Conservation (phyloP, 2,329 filamentous ascomycete species). For the Verticillium dahliae region DNA sequence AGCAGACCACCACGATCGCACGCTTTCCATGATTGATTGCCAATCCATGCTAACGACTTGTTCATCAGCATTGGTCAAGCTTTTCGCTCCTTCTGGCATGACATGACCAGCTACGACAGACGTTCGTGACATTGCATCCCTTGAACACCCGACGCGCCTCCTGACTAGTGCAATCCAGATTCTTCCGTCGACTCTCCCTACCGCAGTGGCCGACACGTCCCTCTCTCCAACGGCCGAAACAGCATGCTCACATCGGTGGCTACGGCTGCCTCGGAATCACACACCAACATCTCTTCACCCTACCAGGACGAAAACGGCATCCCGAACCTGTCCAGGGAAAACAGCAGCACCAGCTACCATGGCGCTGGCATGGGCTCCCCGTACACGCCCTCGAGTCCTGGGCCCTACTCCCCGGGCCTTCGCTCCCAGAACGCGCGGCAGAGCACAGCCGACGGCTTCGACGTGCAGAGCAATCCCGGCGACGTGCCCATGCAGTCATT, state of each 20-base stretch:
- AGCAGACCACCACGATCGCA: background rate
- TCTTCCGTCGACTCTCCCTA: conserved; percentile 91
- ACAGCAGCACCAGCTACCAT: conserved; percentile 53
- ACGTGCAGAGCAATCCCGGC: conserved; percentile 59
- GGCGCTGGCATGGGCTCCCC: conserved; percentile 45
- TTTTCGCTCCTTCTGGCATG: conserved; percentile 93
- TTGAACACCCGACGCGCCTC: conserved; percentile 9
- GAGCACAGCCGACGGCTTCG: conserved; percentile 59
- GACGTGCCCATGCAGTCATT: conserved; percentile 98
- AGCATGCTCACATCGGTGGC: conserved; percentile 80
- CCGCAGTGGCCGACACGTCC: conserved; percentile 82
- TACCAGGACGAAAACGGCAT: conserved; percentile 68
- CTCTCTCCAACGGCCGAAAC: conserved; percentile 75
- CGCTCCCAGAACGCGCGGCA: conserved; percentile 68
- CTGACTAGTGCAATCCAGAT: conserved; percentile 49
- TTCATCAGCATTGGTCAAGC: conserved; percentile 55
- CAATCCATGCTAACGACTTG: background rate
- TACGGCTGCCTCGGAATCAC: conserved; percentile 75
- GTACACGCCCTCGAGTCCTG: conserved; percentile 43
- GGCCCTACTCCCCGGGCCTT: conserved; percentile 86
- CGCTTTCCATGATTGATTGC: background rate
- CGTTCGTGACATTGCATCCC: conserved; percentile 36
- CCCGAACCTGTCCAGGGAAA: conserved; percentile 41
- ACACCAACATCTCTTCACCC: conserved; percentile 71
- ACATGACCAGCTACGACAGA: conserved; percentile 68